Base-by-base conservation (phyloP, 176 grass and related monocot genomes). In the Avena sativa region DNA sequence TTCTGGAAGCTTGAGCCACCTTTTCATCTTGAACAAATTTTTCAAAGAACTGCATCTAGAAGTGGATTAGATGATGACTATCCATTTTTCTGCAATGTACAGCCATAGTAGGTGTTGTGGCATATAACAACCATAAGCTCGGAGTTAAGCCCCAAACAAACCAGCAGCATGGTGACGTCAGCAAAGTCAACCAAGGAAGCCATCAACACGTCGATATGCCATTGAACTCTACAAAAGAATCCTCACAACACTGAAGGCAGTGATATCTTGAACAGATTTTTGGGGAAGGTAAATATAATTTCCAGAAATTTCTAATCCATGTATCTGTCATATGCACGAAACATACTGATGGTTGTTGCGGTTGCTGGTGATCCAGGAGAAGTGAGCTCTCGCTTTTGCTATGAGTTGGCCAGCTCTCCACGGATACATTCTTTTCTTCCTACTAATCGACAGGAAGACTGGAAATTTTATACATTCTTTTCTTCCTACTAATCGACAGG, bases 51-150 rank as follows among this genome's bases (percentile, higher is more conserved):
- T 50, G 55, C 52, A 74, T 74, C 61, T 74, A 61, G n/a, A 74
- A 84, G 40, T 76, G 58, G 12, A 32, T 56, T 90, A 48, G 59
- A 77, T 59, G 23, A 64, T 72, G 48, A 84, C 63, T 17, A 36
- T 40, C 68, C 19, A 69, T 58, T 89, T 76, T 81, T 20, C 9
- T 87, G 63, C 61, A 12, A 65, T 85, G 44, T 92, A 60, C 93
- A 98, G 97, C 97, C 61, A 96, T 98, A 87, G 88, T 83, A n/a
- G 97, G 97, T 90, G 94, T 98, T 15, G 92, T 96, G 48, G 92
- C 92, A 63, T 98, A 98, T 82, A 98, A 98, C 76, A 98, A 98
- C 76, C 78, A 94, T 76, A 98, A 94, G 89, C 87, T 98, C 36
- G 95, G 87, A 80, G 84, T 74, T 62, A 84, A 88, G 89, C 75